Evolutionary conservation across 2,329 filamentous ascomycete genomes (phyloP), one percentile per base, ranked within the genome.

Genomic region (Aspergillus sp.): DNA sequence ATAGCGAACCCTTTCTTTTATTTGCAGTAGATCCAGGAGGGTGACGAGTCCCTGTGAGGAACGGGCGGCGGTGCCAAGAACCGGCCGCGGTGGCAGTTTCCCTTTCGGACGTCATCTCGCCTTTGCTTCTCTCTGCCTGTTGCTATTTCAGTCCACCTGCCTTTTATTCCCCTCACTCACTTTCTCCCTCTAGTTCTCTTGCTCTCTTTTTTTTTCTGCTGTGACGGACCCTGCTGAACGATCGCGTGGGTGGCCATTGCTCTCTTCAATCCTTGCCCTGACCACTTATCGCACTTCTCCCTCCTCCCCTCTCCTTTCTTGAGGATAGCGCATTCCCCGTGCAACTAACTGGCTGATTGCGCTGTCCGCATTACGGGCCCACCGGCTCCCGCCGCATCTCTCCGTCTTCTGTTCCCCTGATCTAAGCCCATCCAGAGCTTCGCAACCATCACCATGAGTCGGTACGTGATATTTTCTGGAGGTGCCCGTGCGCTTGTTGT

Each of bases 401-500:
- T 55, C 59, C 39, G 47, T 62, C 59, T 30, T 41, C 62, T 52
- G 58, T 53, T 62, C 66, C 69, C 67, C 68, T 72, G 66, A 68
- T 59, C 54, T 62, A 59, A 54, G 41, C 49, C 47, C 57, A 63
- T 58, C 51, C 60, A 65, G 55, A 64, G 63, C 56, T 68, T 70
- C 52, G 80, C 83, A 73, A 84, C 85, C 74, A 80, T 84, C 69
- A 85, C 85, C 68, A 83, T 88, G 82, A 85, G 82, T 77, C 87
- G 85, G 84, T 86, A 77, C 70, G 80, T 63, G 39, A 11, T 58
- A 19, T 52, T 10, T 15, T 30, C 32, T 10, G 27, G 10, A 23
- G 25, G 5, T 27, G n/a, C 15, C 47, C 6, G n/a, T 30, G 23
- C n/a, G n/a, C 47, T 30, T 15, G 1, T 27, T n/a, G 23, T 21